phyloP scores from a whole-genome alignment of 2,329 filamentous ascomycete species.

The Cercospora zeae-maydis region DNA sequence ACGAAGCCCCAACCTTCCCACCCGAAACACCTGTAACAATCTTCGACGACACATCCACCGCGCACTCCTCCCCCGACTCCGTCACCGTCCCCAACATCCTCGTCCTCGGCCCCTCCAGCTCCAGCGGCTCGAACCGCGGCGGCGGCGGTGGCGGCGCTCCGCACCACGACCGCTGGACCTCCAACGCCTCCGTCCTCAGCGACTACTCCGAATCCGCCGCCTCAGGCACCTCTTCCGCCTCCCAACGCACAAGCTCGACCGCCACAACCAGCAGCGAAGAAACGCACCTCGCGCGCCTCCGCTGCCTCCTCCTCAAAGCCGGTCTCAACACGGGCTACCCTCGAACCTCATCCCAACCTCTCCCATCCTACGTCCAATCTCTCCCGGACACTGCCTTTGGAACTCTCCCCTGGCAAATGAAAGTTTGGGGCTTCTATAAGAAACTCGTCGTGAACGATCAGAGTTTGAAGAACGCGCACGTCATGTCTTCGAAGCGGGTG shows the following conservation, averaged over 20 bases:
- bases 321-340: slow-evolving; percentile 80
- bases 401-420: slow-evolving; percentile 63
- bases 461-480: slow-evolving; percentile 55
- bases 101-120: slow-evolving; percentile 68
- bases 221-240: slow-evolving; percentile 47
- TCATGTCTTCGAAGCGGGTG: slow-evolving; percentile 59
- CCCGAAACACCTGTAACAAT: slow-evolving; percentile 94
- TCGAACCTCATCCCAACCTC: slow-evolving; percentile 53
- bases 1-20: slow-evolving; percentile 45
- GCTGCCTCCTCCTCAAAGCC: slow-evolving; percentile 74
- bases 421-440: slow-evolving; percentile 74
- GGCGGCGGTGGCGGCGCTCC: slow-evolving; percentile 38
- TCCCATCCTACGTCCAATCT: slow-evolving; percentile 73
- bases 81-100: slow-evolving; percentile 77
- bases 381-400: slow-evolving; percentile 78
- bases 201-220: slow-evolving; percentile 67
- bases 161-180: slow-evolving; percentile 72
- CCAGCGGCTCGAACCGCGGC: slow-evolving; percentile 30
- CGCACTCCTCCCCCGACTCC: slow-evolving; percentile 74
- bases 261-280: slow-evolving; percentile 68
- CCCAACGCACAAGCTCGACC: slow-evolving; percentile 66
- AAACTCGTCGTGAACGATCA: slow-evolving; percentile 72
- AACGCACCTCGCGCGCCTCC: slow-evolving; percentile 70
- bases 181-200: slow-evolving; percentile 69
- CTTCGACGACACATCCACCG: slow-evolving; percentile 75